These are phyloP conservation scores for Oxyria digyna DNA, from an alignment of 148 eudicot species.

Conservation along the genomic window DNA sequence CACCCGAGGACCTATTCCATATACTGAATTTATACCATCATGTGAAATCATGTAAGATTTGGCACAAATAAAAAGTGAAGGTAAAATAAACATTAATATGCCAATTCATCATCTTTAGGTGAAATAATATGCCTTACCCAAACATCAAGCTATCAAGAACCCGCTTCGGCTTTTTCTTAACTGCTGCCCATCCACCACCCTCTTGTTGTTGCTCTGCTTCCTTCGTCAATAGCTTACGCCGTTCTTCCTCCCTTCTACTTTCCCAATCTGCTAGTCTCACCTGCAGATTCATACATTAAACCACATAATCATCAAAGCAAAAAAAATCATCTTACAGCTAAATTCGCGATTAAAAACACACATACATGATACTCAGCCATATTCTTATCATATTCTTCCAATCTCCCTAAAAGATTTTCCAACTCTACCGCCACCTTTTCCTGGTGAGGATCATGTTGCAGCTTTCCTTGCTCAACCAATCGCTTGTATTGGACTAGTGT, in stretches of 20 bases:
- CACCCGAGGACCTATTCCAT: no score
- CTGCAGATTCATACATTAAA: conserved; percentile 19
- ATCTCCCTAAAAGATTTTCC: conserved; percentile 58
- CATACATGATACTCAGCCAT: conserved; percentile 80
- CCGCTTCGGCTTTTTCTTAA: conserved; percentile 38
- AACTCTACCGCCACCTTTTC: conserved; percentile 74
- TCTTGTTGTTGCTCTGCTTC: conserved; percentile 70
- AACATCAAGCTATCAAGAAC: conserved; percentile 45
- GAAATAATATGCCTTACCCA: conserved; percentile 30
- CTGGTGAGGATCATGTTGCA: conserved; percentile 73
- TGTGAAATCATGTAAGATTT: no score
- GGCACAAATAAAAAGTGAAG: not conserved
- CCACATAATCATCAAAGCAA: conserved; percentile 12
- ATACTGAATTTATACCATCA: no score
- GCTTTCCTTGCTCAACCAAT: conserved; percentile 66
- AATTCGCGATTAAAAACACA: not conserved
- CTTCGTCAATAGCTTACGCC: conserved; percentile 55
- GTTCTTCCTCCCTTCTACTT: conserved; percentile 51
- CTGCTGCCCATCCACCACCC: conserved; percentile 32
- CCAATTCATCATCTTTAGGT: not conserved
- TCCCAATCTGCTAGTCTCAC: conserved; percentile 60
- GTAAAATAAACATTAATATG: not conserved
- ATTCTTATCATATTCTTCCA: conserved; percentile 68
- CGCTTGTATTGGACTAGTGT: conserved; percentile 49
- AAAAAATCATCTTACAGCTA: no score